Conservation (phyloP, 2,329 filamentous ascomycete genomes). For the Claviceps maximensis region DNA sequence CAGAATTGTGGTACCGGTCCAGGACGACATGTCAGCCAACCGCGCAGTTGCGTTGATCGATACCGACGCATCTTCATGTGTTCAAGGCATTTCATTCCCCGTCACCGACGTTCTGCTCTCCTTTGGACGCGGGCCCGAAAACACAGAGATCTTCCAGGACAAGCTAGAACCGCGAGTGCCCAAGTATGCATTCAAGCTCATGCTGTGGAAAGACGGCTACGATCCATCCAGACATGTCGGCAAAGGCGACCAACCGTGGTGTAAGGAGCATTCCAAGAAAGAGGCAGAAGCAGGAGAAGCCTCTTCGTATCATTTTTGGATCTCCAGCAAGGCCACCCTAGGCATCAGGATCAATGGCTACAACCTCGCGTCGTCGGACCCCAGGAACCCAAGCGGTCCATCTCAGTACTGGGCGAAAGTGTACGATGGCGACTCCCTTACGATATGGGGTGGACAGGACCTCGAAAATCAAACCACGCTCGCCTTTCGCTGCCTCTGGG, state of each 20-base stretch:
- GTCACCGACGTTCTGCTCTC: slow-evolving; percentile 55
- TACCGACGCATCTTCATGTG: slow-evolving; percentile 51
- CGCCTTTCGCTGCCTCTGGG: slow-evolving; percentile 42
- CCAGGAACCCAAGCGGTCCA: slow-evolving; percentile 38
- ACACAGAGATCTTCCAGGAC: slow-evolving; percentile 54
- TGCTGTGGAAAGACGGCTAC: slow-evolving; percentile 58
- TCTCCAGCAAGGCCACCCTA: slow-evolving; percentile 65
- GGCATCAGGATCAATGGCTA: slow-evolving; percentile 68
- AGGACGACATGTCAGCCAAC: slow-evolving; percentile 20
- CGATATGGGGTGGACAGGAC: slow-evolving; percentile 47
- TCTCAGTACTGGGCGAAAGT: slow-evolving; percentile 54
- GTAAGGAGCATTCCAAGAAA: slow-evolving; percentile 14
- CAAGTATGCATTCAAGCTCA: slow-evolving; percentile 66
- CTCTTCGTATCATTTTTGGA: slow-evolving; percentile 53
- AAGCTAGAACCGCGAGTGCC: slow-evolving; percentile 58
- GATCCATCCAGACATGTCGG: slow-evolving; percentile 42
- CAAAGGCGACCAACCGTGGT: slow-evolving; percentile 39
- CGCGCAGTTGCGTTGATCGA: slow-evolving; percentile 51
- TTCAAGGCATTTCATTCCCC: slow-evolving; percentile 47
- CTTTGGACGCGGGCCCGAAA: slow-evolving; percentile 62
- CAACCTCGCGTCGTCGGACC: slow-evolving; percentile 43
- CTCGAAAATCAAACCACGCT: slow-evolving; percentile 30
- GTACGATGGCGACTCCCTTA: slow-evolving; percentile 64
- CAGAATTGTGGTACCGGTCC: slow-evolving; percentile 23
- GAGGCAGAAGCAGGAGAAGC: no score